Conservation (phyloP, 2,329 filamentous ascomycete species). For the Arachnomyces sp. region DNA sequence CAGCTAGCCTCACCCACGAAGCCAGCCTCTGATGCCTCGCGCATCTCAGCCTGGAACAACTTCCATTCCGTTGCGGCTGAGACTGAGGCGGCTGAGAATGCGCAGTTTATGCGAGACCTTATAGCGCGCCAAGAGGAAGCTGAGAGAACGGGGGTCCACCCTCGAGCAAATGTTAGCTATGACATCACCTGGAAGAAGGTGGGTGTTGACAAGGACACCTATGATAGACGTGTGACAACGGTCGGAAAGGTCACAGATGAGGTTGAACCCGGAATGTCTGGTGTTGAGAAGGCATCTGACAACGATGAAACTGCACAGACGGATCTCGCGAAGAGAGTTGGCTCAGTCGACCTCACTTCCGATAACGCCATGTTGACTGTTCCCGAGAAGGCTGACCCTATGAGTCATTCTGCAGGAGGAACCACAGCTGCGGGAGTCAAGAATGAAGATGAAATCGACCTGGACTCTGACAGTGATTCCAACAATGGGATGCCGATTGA, state of each 20-base stretch:
- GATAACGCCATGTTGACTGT: not conserved
- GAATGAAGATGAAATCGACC: conserved; percentile 63
- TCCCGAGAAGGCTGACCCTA: too few relatives aligned
- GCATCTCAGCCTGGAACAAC: conserved; percentile 31
- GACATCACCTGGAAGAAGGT: conserved; percentile 33
- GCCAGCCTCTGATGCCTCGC: not conserved
- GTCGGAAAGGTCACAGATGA: conserved; percentile 13
- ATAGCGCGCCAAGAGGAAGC: conserved; percentile 11
- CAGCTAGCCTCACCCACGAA: not conserved
- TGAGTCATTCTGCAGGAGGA: not conserved
- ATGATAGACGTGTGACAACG: conserved; percentile 16
- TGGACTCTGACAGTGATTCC: conserved; percentile 50
- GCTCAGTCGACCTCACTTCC: too few relatives aligned
- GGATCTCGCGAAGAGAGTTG: conserved; percentile 17
- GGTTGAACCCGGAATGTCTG: conserved; percentile 4
- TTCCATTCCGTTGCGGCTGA: conserved; percentile 27
- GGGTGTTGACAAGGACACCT: conserved; percentile 22
- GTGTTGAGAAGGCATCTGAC: conserved; percentile 13
- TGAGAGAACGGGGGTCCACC: not conserved
- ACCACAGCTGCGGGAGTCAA: conserved; percentile 21
- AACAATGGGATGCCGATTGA: too few relatives aligned
- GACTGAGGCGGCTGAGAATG: conserved; percentile 26
- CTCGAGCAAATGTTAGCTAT: conserved; percentile 16
- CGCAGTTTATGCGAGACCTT: conserved; percentile 20
- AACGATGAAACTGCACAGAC: conserved; percentile 11